These are phyloP conservation scores for Nicotiana attenuata DNA, from an alignment of 257 asterid genomes.

Conservation along the genomic window DNA sequence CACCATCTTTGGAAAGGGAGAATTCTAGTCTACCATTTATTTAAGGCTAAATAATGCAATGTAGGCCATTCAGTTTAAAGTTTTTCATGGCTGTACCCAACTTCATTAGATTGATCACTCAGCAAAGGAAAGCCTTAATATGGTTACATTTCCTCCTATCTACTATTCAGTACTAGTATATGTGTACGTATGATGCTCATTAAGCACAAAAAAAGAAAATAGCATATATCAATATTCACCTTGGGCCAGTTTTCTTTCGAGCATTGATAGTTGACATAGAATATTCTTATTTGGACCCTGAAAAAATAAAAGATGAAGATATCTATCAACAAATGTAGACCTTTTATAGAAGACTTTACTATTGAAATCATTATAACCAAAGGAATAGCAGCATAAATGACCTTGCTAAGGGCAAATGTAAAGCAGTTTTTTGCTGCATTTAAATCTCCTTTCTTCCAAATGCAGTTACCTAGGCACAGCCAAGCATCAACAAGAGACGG, in stretches of 20 bases:
- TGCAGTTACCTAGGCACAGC: constrained; percentile 87
- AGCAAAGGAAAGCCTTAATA: neutral
- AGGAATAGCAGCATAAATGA: constrained; percentile 23
- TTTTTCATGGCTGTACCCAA: neutral
- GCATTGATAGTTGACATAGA: constrained; percentile 94
- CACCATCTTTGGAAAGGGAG: neutral
- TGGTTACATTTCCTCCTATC: neutral
- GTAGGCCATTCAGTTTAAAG: neutral
- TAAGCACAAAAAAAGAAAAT: neutral
- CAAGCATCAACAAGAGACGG: constrained; percentile 90
- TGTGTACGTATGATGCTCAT: neutral
- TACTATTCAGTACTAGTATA: neutral
- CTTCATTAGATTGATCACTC: neutral
- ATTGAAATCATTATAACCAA: neutral
- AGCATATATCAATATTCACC: constrained; percentile 27
- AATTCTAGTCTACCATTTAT: neutral
- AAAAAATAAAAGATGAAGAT: neutral
- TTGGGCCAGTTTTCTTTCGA: constrained; percentile 85
- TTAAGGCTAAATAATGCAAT: neutral
- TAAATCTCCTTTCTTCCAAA: constrained; percentile 95
- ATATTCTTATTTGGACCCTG: constrained; percentile 81
- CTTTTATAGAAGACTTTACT: neutral
- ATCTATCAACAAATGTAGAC: neutral
- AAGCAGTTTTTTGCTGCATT: constrained; percentile 77
- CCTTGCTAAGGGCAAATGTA: constrained; percentile 85